Base-by-base conservation (phyloP, 2,329 filamentous ascomycete genomes). In the Xylaria sp. region DNA sequence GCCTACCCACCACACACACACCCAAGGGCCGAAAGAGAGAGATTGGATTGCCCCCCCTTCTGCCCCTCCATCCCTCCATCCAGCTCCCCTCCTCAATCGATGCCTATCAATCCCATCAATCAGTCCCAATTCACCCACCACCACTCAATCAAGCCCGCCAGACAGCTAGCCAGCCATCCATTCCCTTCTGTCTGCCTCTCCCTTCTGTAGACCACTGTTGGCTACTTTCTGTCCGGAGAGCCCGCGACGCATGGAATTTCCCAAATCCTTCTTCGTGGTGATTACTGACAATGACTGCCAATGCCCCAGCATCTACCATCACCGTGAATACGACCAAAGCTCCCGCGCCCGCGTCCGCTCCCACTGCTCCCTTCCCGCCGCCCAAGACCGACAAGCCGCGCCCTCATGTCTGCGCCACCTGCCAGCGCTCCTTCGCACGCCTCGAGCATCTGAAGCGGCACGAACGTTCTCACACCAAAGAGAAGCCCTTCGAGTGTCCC, bases 401-500 rank as follows among this genome's bases (percentile, higher is more conserved):
- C 72, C 96, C 96, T 72, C 96, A 99, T 81, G 90, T 97, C 69
- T 99, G 96, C 83, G 89, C 86, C 48, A 98, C 94, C 56, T 99
- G 96, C 81, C 89, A 90, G 76, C 90, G 96, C 72, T 97, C 93
- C 36, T 99, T 99, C 80, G 96, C 96, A 67, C 90, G 96, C 69
- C 84, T 99, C 75, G 96, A 99, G 82, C 96, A 99, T 80, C 84
- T 99, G 73, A 99, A 99, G 84, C 92, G 96, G 69, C 96, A 99
- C 81, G 96, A 98, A 82, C 89, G 96, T 66, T 79, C 78, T n/a
- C 78, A 79, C 64, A 79, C 77, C 50, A 79, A 99, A 80, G 94
- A 99, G 83, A 99, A 99, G 85, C 96, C 96, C 0, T 99, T 99
- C 76, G 94, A 98, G 81, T 99, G 96, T 77, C 93, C 93, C 32